Evolutionary conservation across 148 eudicot species (phyloP).

Genomic region (Cornus florida): DNA sequence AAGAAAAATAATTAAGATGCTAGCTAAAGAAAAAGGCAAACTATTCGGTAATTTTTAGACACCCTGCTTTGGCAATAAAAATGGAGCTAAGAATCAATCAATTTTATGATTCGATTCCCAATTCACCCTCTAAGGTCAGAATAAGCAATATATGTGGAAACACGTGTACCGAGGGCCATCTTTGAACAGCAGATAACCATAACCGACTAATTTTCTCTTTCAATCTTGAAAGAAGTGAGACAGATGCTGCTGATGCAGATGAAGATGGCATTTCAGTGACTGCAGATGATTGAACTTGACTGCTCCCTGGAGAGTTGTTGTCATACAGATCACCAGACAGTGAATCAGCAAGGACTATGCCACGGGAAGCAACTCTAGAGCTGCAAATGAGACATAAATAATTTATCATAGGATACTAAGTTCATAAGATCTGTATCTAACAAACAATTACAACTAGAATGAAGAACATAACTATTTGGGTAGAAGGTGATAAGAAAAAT

Average conservation of each 20-base stretch:
- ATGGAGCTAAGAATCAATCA: not conserved
- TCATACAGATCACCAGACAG: conserved; percentile 46
- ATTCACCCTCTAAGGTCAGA: not conserved
- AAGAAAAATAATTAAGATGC: too few relatives aligned
- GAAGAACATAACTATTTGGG: too few relatives aligned
- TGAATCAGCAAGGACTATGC: conserved; percentile 68
- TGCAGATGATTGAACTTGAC: conserved; percentile 37
- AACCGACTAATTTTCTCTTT: conserved; percentile 54
- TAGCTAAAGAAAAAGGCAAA: not conserved
- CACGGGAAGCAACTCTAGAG: conserved; percentile 89
- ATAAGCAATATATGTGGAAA: not conserved
- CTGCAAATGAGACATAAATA: conserved; percentile 40
- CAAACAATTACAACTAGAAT: not conserved
- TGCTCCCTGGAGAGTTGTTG: conserved; percentile 26
- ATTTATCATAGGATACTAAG: conserved; percentile 4
- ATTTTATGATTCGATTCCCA: conserved; percentile 2
- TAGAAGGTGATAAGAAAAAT: not conserved
- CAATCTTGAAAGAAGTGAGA: conserved; percentile 51
- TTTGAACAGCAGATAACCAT: conserved; percentile 51
- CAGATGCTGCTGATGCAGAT: conserved; percentile 38
- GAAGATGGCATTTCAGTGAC: conserved; percentile 39
- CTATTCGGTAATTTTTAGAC: not conserved
- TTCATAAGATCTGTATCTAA: not conserved
- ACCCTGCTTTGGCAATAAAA: not conserved
- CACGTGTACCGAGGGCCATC: conserved; percentile 81